Base-by-base conservation (phyloP, 345 rosid genomes). In the Eucalyptus camaldulensis region DNA sequence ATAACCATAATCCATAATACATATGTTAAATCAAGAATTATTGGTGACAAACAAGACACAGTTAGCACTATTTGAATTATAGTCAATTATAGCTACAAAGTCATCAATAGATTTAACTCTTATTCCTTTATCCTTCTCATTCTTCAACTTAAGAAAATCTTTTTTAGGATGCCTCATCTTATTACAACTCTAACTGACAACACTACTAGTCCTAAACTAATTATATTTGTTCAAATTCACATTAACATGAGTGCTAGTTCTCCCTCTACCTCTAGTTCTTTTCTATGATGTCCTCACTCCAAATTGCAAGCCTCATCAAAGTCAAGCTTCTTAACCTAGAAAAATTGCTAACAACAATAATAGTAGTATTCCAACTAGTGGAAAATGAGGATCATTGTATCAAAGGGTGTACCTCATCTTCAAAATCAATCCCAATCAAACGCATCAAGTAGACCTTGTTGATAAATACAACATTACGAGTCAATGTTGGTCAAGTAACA, bases 11-110 rank as follows among this genome's bases (percentile, higher is more conserved):
- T 58, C 13, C 65, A 25, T 25, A 25, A 25, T 58, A 58, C n/a
- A 25, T 58, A 0, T 27, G 0, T 62, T n/a, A 62, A 62, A 29
- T 29, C 8, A 7, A 0, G 1, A 29, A 62, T 62, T 62, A 8
- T 62, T 62, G 31, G 19, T 13, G 9, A 62, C 33, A 5, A 7
- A 62, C 3, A 62, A 62, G 8, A 62, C 33, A 62, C 3, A 7
- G 8, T 62, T n/a, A 62, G 33, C 8, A 13, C 5, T 7, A 62
- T 29, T n/a, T 13, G 8, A 62, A 29, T 62, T 13, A 29, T 29
- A 13, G 8, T 29, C 1, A 62, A 0, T 11, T 62, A 27, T 27
- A 27, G 9, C 17, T 62, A 27, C 72, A 62, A 62, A 62, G 3
- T 6, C 72, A 13, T 62, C 72, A 29, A 14, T 29, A 29, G 17